Evolutionary conservation across 805 yeast genomes (phyloP).

Genomic region (Suhomyces vadensis): DNA sequence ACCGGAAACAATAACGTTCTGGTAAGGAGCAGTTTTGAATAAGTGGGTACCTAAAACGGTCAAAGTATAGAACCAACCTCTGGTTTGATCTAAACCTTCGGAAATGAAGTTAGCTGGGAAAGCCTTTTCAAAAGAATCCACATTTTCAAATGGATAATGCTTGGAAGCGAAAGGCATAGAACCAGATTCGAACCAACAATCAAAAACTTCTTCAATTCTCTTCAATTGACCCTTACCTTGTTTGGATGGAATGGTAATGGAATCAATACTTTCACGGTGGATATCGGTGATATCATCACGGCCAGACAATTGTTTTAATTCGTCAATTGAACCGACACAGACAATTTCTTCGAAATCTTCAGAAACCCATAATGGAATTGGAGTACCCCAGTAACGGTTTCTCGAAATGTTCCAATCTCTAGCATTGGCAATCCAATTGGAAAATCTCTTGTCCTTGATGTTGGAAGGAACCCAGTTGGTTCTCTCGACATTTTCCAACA

Average conservation of each 20-base stretch:
- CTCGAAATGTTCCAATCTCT: slow-evolving; percentile 99
- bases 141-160: slow-evolving; percentile 93
- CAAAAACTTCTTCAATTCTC: slow-evolving; percentile 97
- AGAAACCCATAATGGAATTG: slow-evolving; percentile 95
- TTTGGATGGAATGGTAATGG: slow-evolving; percentile 89
- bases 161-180: slow-evolving; percentile 98
- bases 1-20: slow-evolving; percentile 95
- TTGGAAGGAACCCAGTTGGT: slow-evolving; percentile 93
- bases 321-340: slow-evolving; percentile 88
- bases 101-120: slow-evolving; percentile 98
- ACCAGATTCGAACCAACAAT: slow-evolving; percentile 99
- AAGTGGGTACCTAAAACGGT: slow-evolving; percentile 94
- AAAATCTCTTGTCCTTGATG: slow-evolving; percentile 92
- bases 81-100: slow-evolving; percentile 98
- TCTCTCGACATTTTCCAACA: slow-evolving; percentile 79
- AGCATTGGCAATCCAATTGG: slow-evolving; percentile 98
- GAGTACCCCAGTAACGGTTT: slow-evolving; percentile 99
- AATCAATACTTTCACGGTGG: slow-evolving; percentile 92
- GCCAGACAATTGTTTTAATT: slow-evolving; percentile 84
- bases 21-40: slow-evolving; percentile 88
- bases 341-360: slow-evolving; percentile 92
- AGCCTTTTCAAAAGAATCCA: slow-evolving; percentile 64
- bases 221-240: slow-evolving; percentile 83
- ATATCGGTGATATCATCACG: slow-evolving; percentile 77
- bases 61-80: slow-evolving; percentile 99